Percentiles rank a stretch among this genome's conserved stretches.
Conservation (phyloP, 805 yeast genomes). For the Kregervanrija pseudodelftensis region DNA sequence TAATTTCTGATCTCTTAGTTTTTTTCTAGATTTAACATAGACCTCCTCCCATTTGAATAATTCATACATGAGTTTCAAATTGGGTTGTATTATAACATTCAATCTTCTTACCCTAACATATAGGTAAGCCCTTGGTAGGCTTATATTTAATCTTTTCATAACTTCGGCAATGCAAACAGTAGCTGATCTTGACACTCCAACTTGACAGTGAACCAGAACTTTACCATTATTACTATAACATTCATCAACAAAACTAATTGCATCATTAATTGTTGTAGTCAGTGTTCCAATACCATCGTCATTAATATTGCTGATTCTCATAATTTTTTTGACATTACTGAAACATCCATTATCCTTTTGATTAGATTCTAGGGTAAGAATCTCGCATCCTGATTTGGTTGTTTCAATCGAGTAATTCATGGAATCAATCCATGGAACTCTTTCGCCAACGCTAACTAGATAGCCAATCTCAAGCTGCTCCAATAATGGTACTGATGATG, state of each 20-base stretch:
- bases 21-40: constrained; percentile 16
- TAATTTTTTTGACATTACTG: constrained; percentile 35
- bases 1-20: constrained; percentile 3
- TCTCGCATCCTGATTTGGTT: constrained; percentile 25
- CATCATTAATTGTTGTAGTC: constrained; percentile 50
- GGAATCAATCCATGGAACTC: constrained; percentile 50
- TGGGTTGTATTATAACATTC: constrained; percentile 92
- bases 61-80: constrained; percentile 85
- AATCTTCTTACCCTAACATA: constrained; percentile 85
- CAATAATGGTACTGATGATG: constrained; percentile 60
- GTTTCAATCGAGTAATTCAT: constrained; percentile 11
- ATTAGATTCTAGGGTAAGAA: constrained; percentile 16
- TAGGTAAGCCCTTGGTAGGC: constrained; percentile 72
- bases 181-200: constrained; percentile 92
- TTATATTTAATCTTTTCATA: constrained; percentile 65
- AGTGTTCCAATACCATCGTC: constrained; percentile 90
- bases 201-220: constrained; percentile 85
- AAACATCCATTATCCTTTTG: constrained; percentile 15
- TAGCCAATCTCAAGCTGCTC: constrained; percentile 59
- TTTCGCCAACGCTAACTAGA: constrained; percentile 83
- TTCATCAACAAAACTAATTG: constrained; percentile 60
- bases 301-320: constrained; percentile 66
- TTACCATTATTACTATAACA: constrained; percentile 38
- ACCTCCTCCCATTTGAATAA: constrained; percentile 62
- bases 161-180: constrained; percentile 94